These are phyloP conservation scores for Mrakia frigida DNA, from an alignment of 768 basidiomycete species.

Conservation along the genomic window DNA sequence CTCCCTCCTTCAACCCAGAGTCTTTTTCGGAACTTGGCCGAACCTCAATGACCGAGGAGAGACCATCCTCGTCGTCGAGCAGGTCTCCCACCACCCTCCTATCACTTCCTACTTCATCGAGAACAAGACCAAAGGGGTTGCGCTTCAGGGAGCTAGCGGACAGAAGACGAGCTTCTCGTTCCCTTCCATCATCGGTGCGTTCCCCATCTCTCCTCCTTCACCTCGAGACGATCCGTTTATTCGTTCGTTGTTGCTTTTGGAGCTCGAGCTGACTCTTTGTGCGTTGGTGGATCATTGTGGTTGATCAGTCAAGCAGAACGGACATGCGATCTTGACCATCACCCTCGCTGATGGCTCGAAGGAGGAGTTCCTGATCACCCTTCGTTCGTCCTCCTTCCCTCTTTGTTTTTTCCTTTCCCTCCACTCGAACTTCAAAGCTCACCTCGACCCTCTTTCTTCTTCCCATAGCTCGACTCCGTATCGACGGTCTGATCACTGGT, in stretches of 20 bases:
- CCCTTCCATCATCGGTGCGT: constrained; percentile 45
- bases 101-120: constrained; percentile 58
- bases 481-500: constrained; percentile 59
- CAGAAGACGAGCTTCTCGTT: constrained; percentile 83
- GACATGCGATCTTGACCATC: constrained; percentile 79
- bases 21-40: constrained; percentile 88
- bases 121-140: constrained; percentile 69
- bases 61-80: constrained; percentile 80
- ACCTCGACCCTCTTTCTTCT: background rate
- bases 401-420: too few relatives aligned
- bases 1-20: constrained; percentile 45
- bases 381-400: constrained; percentile 49
- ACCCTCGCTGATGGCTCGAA: constrained; percentile 54
- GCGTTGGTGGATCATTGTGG: too few relatives aligned
- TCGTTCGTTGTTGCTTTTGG: too few relatives aligned
- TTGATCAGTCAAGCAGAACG: constrained; percentile 75
- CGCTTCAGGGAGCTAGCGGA: constrained; percentile 78
- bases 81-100: constrained; percentile 73
- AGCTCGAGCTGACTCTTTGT: too few relatives aligned
- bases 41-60: constrained; percentile 65
- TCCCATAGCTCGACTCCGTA: constrained; percentile 61
- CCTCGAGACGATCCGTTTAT: too few relatives aligned
- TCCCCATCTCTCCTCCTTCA: too few relatives aligned
- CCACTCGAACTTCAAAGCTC: background rate
- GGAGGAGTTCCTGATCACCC: constrained; percentile 80